Conservation (phyloP, 2,329 filamentous ascomycete genomes). For the Aspergillus vadensis region DNA sequence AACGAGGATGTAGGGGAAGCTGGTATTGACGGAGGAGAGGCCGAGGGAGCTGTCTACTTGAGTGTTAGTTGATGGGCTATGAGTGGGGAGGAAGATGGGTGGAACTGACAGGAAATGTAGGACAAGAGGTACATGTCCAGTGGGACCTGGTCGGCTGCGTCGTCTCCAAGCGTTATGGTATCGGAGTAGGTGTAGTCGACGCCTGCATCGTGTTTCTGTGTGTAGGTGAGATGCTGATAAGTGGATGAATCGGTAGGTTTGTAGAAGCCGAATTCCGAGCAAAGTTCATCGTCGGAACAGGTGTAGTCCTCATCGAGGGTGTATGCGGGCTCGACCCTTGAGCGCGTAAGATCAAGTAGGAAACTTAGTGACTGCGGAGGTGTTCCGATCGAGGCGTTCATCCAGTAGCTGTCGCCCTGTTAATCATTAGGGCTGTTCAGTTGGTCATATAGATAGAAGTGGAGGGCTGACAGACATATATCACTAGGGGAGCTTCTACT, state of each 20-base stretch:
- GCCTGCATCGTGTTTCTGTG: neutral
- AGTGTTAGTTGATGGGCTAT: no score
- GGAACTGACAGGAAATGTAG: no score
- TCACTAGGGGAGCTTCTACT: neutral
- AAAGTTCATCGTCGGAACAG: constrained; percentile 2
- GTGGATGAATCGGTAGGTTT: constrained; percentile 5
- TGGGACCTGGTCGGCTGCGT: no score
- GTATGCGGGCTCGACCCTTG: neutral
- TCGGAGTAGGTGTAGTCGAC: neutral
- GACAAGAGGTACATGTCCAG: no score
- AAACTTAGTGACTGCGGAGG: constrained; percentile 4
- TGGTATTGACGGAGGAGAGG: neutral
- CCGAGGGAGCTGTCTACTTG: constrained; percentile 8
- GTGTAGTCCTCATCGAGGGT: neutral
- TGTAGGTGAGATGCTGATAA: neutral
- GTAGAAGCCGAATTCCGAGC: constrained; percentile 1
- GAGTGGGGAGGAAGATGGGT: neutral
- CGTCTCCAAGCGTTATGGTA: neutral
- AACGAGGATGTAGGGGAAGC: constrained; percentile 9
- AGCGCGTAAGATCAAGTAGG: neutral
- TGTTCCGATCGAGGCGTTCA: constrained; percentile 9
- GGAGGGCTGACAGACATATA: neutral
- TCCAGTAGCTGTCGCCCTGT: constrained; percentile 4
- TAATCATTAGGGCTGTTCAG: neutral
- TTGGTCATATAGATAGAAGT: neutral